Base-by-base conservation (phyloP, 176 grass and related monocot genomes). In the Oryza meyeriana region DNA sequence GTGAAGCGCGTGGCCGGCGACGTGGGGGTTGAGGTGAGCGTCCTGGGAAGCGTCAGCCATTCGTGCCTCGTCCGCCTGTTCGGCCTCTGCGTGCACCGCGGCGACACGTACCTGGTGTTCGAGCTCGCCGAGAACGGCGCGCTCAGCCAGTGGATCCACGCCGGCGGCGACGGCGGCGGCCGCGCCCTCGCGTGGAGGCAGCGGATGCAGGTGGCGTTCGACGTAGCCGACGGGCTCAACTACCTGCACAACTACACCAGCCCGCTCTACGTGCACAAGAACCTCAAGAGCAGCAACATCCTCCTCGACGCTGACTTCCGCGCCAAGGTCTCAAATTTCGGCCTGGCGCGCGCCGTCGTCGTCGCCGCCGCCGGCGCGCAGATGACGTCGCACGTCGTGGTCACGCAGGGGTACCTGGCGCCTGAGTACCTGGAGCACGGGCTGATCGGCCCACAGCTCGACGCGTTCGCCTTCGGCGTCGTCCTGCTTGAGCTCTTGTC, bases 391-490 rank as follows among this genome's bases (percentile, higher is more conserved):
- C 94, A 89, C 78, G 91, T 97, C 36, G 81, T 94, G 42, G 94
- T 91, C 31, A 94, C 94, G n/a, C 91, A 91, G 42, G 89, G 94
- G 0, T 97, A 91, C 81, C 81, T 97, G 66, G 84, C 94, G 5
- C 94, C 94, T 0, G 94, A 94, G 89, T 94, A 94, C 64, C 77
- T 94, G 0, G 91, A 97, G 79, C 78, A 97, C 70, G 94, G 94
- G 32, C 86, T 97, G 48, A 81, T 97, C 84, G 85, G 81, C 26
- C 79, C 87, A 22, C 83, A 94, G 58, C 85, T 97, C 17, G 94
- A 97, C 66, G 91, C 94, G 30, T 97, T 97, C 64, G 89, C 91
- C 6, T 89, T 97, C 85, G 94, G 94, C 9, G 94, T 97, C 62
- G 14, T 94, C 52, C 55, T 97, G 57, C 89, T 97, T 11, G 91